These are phyloP conservation scores for Hippophae rhamnoides DNA, from an alignment of 306 rosid genomes.

Conservation along the genomic window DNA sequence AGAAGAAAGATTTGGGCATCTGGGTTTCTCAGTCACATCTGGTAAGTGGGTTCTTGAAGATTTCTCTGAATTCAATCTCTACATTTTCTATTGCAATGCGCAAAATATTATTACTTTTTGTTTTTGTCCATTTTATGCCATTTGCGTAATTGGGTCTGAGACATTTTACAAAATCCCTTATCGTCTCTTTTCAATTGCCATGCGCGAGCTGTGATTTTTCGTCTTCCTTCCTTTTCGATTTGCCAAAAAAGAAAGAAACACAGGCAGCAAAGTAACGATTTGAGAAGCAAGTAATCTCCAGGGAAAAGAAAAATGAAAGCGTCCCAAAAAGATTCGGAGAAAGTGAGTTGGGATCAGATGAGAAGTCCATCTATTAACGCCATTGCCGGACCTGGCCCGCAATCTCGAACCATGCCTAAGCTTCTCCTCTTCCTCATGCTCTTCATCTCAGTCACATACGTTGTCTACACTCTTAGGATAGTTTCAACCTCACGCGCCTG, in stretches of 20 bases:
- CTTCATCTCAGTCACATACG: slow-evolving; percentile 58
- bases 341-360: slow-evolving; percentile 55
- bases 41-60: not conserved
- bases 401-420: slow-evolving; percentile 35
- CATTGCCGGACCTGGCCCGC: slow-evolving; percentile 22
- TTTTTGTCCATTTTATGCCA: no score
- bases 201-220: slow-evolving; percentile 2
- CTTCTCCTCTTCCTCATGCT: slow-evolving; percentile 60
- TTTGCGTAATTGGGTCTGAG: no score
- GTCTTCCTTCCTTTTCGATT: not conserved
- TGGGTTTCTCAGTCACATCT: not conserved
- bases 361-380: slow-evolving; percentile 37
- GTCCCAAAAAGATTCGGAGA: slow-evolving; percentile 49
- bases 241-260: not conserved
- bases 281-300: not conserved
- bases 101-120: no score
- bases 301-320: slow-evolving; percentile 37
- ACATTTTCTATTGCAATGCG: not conserved
- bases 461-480: slow-evolving; percentile 61
- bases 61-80: not conserved
- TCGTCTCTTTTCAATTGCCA: not conserved
- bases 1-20: slow-evolving; percentile 1
- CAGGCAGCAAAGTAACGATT: not conserved
- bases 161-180: no score
- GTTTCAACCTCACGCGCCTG: slow-evolving; percentile 53